Percentiles rank a stretch among this genome's conserved stretches.
phyloP scores from a whole-genome alignment of 192 early-diverging fungal genomes.

The Coemansia sp. region DNA sequence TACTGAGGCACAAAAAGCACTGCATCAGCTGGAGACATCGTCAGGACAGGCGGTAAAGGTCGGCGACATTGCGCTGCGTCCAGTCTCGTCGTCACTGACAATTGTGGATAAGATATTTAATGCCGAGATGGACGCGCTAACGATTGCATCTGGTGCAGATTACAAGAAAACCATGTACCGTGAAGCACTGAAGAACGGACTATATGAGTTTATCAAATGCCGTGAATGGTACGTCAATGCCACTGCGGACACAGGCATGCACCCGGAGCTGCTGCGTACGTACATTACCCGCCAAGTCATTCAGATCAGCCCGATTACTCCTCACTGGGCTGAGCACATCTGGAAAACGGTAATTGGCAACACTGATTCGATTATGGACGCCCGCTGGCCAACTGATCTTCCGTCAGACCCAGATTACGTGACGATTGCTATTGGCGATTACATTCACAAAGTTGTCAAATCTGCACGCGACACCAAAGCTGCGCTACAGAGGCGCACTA shows the following conservation, averaged over 20 bases:
- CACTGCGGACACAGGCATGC: conserved; percentile 73
- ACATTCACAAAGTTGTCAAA: conserved; percentile 72
- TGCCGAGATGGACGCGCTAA: conserved; percentile 79
- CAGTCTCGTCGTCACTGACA: conserved; percentile 64
- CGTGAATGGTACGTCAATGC: conserved; percentile 88
- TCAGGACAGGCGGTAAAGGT: conserved; percentile 44
- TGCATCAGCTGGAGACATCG: conserved; percentile 51
- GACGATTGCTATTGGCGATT: conserved; percentile 73
- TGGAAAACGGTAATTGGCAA: conserved; percentile 83
- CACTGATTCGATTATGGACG: conserved; percentile 65
- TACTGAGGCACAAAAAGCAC: conserved; percentile 65
- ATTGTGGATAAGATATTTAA: conserved; percentile 81
- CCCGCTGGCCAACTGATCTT: conserved; percentile 62
- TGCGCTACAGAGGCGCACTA: conserved; percentile 58
- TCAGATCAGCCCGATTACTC: conserved; percentile 81
- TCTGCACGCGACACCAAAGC: conserved; percentile 80
- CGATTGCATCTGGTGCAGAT: conserved; percentile 63
- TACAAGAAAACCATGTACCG: conserved; percentile 85
- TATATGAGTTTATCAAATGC: conserved; percentile 85
- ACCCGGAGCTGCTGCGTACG: conserved; percentile 75
- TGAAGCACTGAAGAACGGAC: conserved; percentile 86
- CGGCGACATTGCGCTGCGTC: conserved; percentile 48
- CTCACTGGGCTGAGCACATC: conserved; percentile 93
- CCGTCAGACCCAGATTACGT: conserved; percentile 65
- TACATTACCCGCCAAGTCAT: conserved; percentile 86